Conservation (phyloP, 2,329 filamentous ascomycete genomes). For the Didymella sp. region DNA sequence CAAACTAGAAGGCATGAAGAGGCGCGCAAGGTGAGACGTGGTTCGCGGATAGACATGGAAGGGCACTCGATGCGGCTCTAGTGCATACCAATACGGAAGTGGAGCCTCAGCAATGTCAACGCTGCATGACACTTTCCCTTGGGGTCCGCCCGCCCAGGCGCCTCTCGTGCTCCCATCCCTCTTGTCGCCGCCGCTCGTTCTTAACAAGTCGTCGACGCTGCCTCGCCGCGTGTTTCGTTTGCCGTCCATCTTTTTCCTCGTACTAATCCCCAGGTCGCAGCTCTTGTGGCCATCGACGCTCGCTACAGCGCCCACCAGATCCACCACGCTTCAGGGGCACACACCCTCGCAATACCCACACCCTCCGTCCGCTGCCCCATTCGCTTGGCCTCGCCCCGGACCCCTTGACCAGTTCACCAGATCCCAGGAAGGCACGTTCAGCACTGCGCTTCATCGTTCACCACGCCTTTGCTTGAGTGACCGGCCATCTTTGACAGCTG, state of each 20-base stretch:
- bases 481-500: slow-evolving; percentile 32
- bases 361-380: slow-evolving; percentile 4
- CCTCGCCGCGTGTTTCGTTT: slow-evolving; percentile 14
- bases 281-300: slow-evolving; percentile 12
- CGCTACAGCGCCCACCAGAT: slow-evolving; percentile 11
- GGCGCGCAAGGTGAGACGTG: slow-evolving; percentile 8
- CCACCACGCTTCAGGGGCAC: slow-evolving; percentile 17
- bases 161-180: slow-evolving; percentile 1
- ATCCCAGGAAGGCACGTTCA: slow-evolving; percentile 6
- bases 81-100: slow-evolving; percentile 4
- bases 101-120: slow-evolving; percentile 1
- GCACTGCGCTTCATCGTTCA: not conserved
- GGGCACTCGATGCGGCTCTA: slow-evolving; percentile 8
- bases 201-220: slow-evolving; percentile 10
- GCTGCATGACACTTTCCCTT: slow-evolving; percentile 7
- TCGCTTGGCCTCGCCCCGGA: slow-evolving; percentile 13
- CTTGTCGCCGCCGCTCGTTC: slow-evolving; percentile 1
- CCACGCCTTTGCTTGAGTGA: slow-evolving; percentile 7
- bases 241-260: slow-evolving; percentile 10
- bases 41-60: slow-evolving; percentile 2
- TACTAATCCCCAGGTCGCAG: slow-evolving; percentile 6
- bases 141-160: slow-evolving; percentile 2
- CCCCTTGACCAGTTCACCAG: not conserved
- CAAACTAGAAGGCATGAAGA: slow-evolving; percentile 1
- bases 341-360: slow-evolving; percentile 5